Base-by-base conservation (phyloP, 2,329 filamentous ascomycete species). In the Orbilia ellipsospora region DNA sequence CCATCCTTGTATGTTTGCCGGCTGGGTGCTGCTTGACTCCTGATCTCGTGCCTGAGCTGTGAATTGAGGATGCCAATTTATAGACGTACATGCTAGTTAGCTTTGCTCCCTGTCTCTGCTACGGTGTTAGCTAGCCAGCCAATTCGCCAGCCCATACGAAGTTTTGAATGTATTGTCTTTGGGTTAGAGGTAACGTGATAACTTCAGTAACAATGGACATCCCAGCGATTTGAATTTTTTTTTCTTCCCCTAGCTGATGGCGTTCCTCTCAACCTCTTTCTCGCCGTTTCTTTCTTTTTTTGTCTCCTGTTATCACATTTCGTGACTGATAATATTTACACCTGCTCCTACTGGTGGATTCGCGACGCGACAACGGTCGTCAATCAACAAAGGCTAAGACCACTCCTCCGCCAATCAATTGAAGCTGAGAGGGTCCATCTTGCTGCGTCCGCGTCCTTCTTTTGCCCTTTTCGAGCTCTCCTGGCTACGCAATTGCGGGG, bases 11-110 rank as follows among this genome's bases (percentile, higher is more conserved):
- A 56, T 44, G 57, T 36, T 70, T 45, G 31, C 31, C 31, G 28
- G 28, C 28, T 36, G 31, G 31, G 31, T 36, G 31, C 31, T 36
- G 31, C 51, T 51, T 63, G 50, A 70, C 57, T 16, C 60, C 60
- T 13, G 66, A 62, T 57, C 62, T 28, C 28, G 66, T 63, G 44
- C 26, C 57, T 54, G 66, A 61, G 31, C 55, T 63, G 42, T 70
- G 66, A 51, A 70, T 63, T 28, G 66, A 70, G 36, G 66, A 63
- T 6, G 66, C 57, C 31, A 70, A 44, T 70, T 63, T 57, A 57
- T 70, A 70, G 54, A 54, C 40, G 23, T n/a, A 45, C 12, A 6
- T n/a, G n/a, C 23, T 15, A 28, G 44, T 45, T n/a, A 50, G 12
- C 48, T 36, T 6, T 18, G 16, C 4, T 52, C n/a, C 48, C 48